phyloP scores from a whole-genome alignment of 2,329 filamentous ascomycete species.

The Colletotrichum somersetense region DNA sequence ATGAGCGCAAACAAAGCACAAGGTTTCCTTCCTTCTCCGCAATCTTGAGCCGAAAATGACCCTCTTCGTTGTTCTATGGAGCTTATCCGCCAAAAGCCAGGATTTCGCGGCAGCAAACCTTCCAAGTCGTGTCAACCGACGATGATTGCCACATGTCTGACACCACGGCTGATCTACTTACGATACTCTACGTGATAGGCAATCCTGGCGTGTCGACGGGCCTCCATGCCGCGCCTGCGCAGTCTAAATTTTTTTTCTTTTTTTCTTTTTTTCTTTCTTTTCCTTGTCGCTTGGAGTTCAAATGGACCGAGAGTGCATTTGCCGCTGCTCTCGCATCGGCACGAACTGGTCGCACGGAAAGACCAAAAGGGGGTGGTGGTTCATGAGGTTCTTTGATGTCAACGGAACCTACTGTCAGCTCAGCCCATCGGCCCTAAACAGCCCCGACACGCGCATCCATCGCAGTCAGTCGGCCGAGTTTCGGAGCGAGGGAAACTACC shows the following conservation, averaged over 20 bases:
- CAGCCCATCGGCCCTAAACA: conserved; percentile 9
- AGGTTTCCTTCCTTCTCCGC: conserved; percentile 18
- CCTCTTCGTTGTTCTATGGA: conserved; percentile 15
- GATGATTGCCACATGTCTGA: conserved; percentile 12
- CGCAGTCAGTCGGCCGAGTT: conserved; percentile 34
- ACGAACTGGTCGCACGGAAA: conserved; percentile 24
- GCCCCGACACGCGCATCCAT: conserved; percentile 12
- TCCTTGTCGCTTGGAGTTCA: neutral
- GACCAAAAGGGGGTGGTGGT: conserved; percentile 16
- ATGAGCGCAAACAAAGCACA: neutral
- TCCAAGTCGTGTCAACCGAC: conserved; percentile 8
- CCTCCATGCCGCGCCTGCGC: conserved; percentile 2
- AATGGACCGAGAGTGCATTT: neutral
- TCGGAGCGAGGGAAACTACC: conserved; percentile 1
- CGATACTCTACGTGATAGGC: neutral
- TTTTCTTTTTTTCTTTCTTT: too few species aligned
- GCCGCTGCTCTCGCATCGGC: conserved; percentile 12
- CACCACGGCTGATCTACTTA: neutral
- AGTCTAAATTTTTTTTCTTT: neutral
- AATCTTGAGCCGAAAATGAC: conserved; percentile 22
- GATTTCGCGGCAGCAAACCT: conserved; percentile 20
- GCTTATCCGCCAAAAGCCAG: neutral
- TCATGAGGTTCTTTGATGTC: conserved; percentile 18
- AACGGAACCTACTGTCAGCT: conserved; percentile 5
- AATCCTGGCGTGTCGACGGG: neutral